A percentile compares a stretch with the other conserved stretches of the same genome.
phyloP scores from a whole-genome alignment of 495 filamentous ascomycete species.

The Penicillium bovifimosum region DNA sequence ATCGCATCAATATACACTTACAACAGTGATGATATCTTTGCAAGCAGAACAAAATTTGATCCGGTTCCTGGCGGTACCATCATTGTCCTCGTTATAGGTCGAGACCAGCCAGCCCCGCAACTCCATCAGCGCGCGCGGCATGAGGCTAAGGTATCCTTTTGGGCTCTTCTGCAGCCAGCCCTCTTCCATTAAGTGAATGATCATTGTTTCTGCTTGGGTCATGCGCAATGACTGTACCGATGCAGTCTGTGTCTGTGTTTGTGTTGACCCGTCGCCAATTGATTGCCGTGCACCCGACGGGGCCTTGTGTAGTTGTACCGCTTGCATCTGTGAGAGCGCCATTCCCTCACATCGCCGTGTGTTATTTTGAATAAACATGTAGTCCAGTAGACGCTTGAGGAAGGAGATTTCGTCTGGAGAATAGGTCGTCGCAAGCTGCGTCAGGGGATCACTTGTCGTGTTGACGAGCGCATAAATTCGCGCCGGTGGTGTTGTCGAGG shows the following conservation, averaged over 20 bases:
- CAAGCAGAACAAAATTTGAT: conserved; percentile 89
- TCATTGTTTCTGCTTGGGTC: conserved; percentile 65
- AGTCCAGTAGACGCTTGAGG: conserved; percentile 81
- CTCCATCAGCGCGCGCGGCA: conserved; percentile 76
- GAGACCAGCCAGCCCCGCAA: conserved; percentile 72
- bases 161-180: conserved; percentile 77
- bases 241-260: conserved; percentile 36
- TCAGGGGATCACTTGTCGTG: conserved; percentile 72
- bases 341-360: conserved; percentile 69
- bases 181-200: conserved; percentile 66
- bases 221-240: conserved; percentile 59
- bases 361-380: conserved; percentile 87
- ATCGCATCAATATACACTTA: conserved; percentile 22
- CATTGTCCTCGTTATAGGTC: conserved; percentile 69
- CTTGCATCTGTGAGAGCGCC: conserved; percentile 71
- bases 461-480: conserved; percentile 78
- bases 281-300: conserved; percentile 23
- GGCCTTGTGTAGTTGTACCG: conserved; percentile 43
- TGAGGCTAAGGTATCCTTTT: conserved; percentile 68
- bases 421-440: conserved; percentile 80
- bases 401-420: conserved; percentile 83
- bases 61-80: conserved; percentile 39
- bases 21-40: conserved; percentile 81
- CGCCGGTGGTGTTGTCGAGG: conserved; percentile 16
- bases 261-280: conserved; percentile 33